Evolutionary conservation across 2,329 filamentous ascomycete species (phyloP).

Genomic region (Botrytis porri): DNA sequence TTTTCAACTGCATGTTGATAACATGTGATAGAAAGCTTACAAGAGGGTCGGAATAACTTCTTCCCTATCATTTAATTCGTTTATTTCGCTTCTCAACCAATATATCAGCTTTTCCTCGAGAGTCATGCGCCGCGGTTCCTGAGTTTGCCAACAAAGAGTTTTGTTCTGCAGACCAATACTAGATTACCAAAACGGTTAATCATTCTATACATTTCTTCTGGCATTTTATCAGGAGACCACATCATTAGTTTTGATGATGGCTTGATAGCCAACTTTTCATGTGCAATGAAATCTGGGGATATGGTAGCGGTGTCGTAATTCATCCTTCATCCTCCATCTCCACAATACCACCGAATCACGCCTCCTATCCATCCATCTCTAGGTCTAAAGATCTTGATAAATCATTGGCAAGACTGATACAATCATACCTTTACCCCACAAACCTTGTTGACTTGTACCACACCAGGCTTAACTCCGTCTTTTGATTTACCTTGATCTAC

Average conservation of each 20-base stretch:
- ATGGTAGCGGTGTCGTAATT: neutral
- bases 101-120: neutral
- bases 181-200: slow-evolving; percentile 3
- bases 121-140: neutral
- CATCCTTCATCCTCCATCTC: neutral
- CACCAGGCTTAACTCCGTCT: neutral
- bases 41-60: neutral
- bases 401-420: neutral
- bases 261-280: neutral
- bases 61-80: slow-evolving; percentile 4
- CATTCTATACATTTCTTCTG: neutral
- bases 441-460: neutral
- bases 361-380: neutral
- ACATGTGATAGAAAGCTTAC: slow-evolving; percentile 9
- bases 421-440: neutral
- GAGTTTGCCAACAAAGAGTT: neutral
- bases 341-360: slow-evolving; percentile 2
- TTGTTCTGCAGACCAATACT: slow-evolving; percentile 6
- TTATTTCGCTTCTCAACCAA: neutral
- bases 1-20: neutral
- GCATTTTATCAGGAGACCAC: neutral
- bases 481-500: neutral
- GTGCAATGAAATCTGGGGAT: neutral
- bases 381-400: neutral
- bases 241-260: neutral